These are phyloP conservation scores for Cyclotella cryptica DNA, from an alignment of 108 stramenopile genomes.

Conservation along the genomic window DNA sequence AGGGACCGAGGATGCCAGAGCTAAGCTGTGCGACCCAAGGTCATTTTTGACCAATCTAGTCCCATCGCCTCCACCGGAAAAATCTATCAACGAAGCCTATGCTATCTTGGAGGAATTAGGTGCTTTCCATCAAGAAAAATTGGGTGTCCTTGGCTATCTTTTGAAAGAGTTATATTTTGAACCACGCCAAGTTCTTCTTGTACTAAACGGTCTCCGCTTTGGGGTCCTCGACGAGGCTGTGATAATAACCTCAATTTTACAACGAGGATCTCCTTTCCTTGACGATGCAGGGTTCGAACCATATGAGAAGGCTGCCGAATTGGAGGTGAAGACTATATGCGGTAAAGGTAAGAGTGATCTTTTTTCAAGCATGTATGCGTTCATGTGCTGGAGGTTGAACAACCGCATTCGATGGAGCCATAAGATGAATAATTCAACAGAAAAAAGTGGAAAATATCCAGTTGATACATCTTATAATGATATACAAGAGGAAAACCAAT, in stretches of 20 bases:
- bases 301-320: not conserved
- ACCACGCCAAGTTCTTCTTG: not conserved
- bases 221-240: not conserved
- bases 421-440: not conserved
- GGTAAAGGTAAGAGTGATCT: constrained; percentile 5
- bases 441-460: too few species aligned
- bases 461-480: not conserved
- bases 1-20: not conserved
- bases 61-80: not conserved
- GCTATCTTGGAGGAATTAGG: not conserved
- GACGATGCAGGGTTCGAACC: not conserved
- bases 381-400: not conserved
- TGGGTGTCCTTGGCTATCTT: not conserved
- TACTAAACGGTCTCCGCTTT: not conserved
- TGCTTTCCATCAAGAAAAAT: not conserved
- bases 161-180: constrained; percentile 1
- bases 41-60: constrained; percentile 2
- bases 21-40: not conserved
- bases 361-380: not conserved
- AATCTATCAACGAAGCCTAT: not conserved
- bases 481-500: not conserved
- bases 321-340: not conserved
- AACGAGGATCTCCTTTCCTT: constrained; percentile 1
- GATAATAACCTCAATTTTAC: not conserved
- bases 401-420: not conserved